Evolutionary conservation across 768 basidiomycete species (phyloP).

Genomic region (Russula earlei): DNA sequence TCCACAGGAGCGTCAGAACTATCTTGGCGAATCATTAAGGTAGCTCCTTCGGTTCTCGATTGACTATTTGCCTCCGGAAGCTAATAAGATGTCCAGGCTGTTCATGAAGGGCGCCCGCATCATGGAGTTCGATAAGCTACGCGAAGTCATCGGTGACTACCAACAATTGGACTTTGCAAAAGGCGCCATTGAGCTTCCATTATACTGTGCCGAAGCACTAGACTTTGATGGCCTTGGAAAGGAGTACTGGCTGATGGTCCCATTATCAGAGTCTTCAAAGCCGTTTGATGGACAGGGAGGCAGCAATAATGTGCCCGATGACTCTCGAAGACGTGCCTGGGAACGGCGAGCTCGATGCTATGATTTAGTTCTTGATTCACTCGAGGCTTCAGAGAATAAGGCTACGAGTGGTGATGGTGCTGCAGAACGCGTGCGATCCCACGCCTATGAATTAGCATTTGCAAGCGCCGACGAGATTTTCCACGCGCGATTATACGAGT

Average conservation of each 20-base stretch:
- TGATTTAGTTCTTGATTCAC: slow-evolving; percentile 70
- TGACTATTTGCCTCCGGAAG: background rate
- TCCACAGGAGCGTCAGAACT: slow-evolving; percentile 63
- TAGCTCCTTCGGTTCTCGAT: slow-evolving; percentile 24
- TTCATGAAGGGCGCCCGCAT: slow-evolving; percentile 85
- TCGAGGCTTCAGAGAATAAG: slow-evolving; percentile 68
- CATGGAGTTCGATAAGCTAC: slow-evolving; percentile 72
- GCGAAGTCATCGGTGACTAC: slow-evolving; percentile 85
- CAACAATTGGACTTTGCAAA: slow-evolving; percentile 74
- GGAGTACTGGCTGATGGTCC: slow-evolving; percentile 62
- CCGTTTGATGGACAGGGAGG: background rate
- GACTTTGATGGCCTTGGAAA: slow-evolving; percentile 70
- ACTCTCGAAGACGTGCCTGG: slow-evolving; percentile 44
- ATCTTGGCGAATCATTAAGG: slow-evolving; percentile 83
- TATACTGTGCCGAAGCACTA: slow-evolving; percentile 69
- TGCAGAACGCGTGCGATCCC: slow-evolving; percentile 63
- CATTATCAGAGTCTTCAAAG: background rate
- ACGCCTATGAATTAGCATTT: slow-evolving; percentile 83
- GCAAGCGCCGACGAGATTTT: slow-evolving; percentile 84
- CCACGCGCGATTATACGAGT: slow-evolving; percentile 90
- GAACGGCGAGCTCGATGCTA: slow-evolving; percentile 68
- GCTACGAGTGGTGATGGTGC: slow-evolving; percentile 33
- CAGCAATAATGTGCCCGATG: slow-evolving; percentile 16
- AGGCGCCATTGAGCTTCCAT: slow-evolving; percentile 79
- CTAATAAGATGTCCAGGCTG: slow-evolving; percentile 38